These are phyloP conservation scores for Rhinocladiella similis DNA, from an alignment of 2,329 filamentous ascomycete genomes.

Conservation along the genomic window DNA sequence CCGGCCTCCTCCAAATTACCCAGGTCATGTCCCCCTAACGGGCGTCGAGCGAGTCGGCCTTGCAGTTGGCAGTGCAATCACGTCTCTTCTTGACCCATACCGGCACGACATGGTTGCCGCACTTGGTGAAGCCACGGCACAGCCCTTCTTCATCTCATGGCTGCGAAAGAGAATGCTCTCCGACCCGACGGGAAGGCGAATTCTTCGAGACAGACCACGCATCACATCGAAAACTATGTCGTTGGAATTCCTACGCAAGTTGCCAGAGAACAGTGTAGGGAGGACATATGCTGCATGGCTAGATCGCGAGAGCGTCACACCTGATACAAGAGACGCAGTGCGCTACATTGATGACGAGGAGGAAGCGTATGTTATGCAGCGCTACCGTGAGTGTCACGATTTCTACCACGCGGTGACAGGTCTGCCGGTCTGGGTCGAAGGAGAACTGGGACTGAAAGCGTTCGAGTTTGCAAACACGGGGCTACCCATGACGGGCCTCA, in stretches of 20 bases:
- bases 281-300: conserved; percentile 84
- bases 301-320: conserved; percentile 89
- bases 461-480: conserved; percentile 96
- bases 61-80: conserved; percentile 60
- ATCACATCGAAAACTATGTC: conserved; percentile 74
- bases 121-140: conserved; percentile 90
- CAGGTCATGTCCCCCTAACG: conserved; percentile 88
- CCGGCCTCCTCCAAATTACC: conserved; percentile 83
- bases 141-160: conserved; percentile 90
- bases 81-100: conserved; percentile 70
- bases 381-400: conserved; percentile 95
- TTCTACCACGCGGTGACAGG: conserved; percentile 96
- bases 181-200: conserved; percentile 79
- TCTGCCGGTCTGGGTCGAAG: conserved; percentile 86
- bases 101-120: conserved; percentile 88
- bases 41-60: conserved; percentile 72
- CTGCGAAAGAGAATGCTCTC: conserved; percentile 90
- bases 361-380: conserved; percentile 97
- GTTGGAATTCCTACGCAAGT: conserved; percentile 67
- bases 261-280: conserved; percentile 75
- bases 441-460: conserved; percentile 94
- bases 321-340: conserved; percentile 80
- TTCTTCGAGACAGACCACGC: conserved; percentile 84
- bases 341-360: conserved; percentile 93
- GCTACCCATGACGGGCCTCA: conserved; percentile 91